Conservation (phyloP, 2,329 filamentous ascomycete genomes). For the Metarhizium album region DNA sequence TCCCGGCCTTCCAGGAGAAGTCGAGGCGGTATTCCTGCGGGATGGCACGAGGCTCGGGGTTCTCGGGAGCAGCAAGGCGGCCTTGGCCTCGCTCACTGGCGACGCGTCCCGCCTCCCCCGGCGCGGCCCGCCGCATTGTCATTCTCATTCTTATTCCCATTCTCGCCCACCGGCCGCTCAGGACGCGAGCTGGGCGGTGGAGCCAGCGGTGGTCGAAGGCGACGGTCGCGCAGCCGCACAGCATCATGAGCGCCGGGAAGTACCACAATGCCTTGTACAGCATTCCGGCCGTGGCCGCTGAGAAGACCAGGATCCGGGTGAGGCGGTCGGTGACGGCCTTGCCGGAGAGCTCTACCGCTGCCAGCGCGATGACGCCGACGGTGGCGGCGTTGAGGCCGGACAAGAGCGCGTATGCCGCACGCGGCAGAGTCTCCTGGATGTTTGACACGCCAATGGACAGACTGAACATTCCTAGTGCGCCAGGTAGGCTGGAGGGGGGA, state of each 20-base stretch:
- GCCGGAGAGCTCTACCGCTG: conserved; percentile 55
- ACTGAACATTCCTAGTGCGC: conserved; percentile 59
- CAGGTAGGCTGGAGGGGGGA: conserved; percentile 56
- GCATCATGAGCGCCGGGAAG: conserved; percentile 53
- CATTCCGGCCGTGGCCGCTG: conserved; percentile 52
- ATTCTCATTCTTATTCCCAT: no score
- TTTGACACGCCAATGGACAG: conserved; percentile 54
- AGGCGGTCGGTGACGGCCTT: conserved; percentile 57
- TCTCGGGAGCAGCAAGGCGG: not conserved
- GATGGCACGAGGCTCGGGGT: not conserved
- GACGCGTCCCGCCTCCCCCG: not conserved
- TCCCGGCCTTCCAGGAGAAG: conserved; percentile 35
- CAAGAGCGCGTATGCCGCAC: conserved; percentile 55
- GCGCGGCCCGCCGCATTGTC: no score
- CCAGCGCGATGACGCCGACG: conserved; percentile 60
- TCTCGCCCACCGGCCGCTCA: not conserved
- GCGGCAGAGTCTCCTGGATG: conserved; percentile 47
- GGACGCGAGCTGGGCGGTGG: conserved; percentile 18
- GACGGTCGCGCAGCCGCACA: conserved; percentile 40
- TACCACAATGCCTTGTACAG: conserved; percentile 68
- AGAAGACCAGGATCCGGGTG: conserved; percentile 52
- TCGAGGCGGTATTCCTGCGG: conserved; percentile 20
- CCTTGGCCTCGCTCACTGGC: not conserved
- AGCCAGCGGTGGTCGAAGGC: conserved; percentile 46
- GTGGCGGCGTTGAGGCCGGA: conserved; percentile 63